Base-by-base conservation (phyloP, 1,284 basidiomycete species). In the Marasmius fiardii region DNA sequence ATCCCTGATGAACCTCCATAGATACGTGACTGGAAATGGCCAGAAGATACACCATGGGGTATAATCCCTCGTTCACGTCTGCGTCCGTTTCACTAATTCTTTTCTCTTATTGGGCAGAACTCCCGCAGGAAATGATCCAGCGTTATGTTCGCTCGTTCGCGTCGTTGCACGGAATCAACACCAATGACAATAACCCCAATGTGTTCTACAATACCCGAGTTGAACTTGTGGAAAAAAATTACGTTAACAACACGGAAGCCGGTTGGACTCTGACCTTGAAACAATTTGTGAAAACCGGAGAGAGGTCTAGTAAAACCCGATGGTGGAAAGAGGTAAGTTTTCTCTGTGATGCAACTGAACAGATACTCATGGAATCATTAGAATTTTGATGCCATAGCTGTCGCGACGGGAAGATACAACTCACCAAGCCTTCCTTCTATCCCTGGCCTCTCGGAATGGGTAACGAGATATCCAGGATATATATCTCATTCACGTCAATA, bases 191-290 rank as follows among this genome's bases (percentile, higher is more conserved):
- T 4, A 76, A 69, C 53, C 65, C 68, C 0, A 57, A 72, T 16
- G 64, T 72, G 1, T 69, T 68, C 1, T 80, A 75, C 63, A 74
- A 77, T 59, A 81, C 80, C 1, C 73, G 80, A 0, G 78, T 82
- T 0, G 79, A 82, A 60, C 67, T 64, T 4, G 68, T 74, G 7
- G 68, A 75, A 53, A 79, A 79, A 56, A 64, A 64, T 6, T 60
- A 70, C 21, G 66, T 69, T 51, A 59, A 63, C 2, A 69, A 68
- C 0, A 52, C 67, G 47, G 66, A 71, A n/a, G 64, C 60, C 39
- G 74, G 71, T 18, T 80, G 68, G 79, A 72, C 63, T 7, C 61
- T 72, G 33, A 73, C 68, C 51, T 60, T 70, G 26, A 75, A 70
- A 62, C 63, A 61, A 14, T 63, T 75, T 1, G 64, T 64, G 18